Conservation (phyloP, 306 rosid genomes). For the Calophaca sinica region DNA sequence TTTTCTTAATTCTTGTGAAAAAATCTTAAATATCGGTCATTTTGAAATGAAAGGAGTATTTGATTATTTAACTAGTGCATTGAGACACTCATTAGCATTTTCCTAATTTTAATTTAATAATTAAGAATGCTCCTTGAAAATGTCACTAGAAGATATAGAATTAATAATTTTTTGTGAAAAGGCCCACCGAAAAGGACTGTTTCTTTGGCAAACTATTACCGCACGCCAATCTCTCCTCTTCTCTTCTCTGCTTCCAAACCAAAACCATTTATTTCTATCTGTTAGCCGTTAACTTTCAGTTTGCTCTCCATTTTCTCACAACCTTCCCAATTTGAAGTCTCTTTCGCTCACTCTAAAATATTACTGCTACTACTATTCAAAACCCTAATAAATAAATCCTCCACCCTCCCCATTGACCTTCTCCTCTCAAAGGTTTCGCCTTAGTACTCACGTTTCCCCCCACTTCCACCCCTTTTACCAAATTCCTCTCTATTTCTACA, state of each 20-base stretch:
- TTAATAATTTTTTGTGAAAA: background rate
- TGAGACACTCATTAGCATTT: too few relatives aligned
- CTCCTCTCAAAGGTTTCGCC: slow-evolving; percentile 38
- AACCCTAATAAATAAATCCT: slow-evolving; percentile 13
- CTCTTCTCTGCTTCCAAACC: too few relatives aligned
- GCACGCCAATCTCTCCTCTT: background rate
- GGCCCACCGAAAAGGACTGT: slow-evolving; percentile 1
- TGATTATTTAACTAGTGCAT: too few relatives aligned
- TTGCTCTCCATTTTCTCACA: background rate
- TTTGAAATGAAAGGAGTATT: too few relatives aligned
- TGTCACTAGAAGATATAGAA: background rate
- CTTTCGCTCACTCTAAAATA: slow-evolving; percentile 22
- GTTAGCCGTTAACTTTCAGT: slow-evolving; percentile 45
- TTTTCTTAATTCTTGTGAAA: too few relatives aligned
- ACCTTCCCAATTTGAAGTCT: slow-evolving; percentile 1
- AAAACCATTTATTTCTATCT: background rate
- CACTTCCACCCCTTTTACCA: slow-evolving; percentile 12
- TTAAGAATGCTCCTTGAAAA: background rate
- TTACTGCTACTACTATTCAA: slow-evolving; percentile 13
- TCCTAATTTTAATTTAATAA: too few relatives aligned
- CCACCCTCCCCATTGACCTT: slow-evolving; percentile 42
- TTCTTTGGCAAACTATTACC: background rate
- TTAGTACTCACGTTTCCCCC: slow-evolving; percentile 28
- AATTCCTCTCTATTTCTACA: slow-evolving; percentile 16
- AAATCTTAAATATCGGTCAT: too few relatives aligned